Conservation (phyloP, 202 grass and related monocot genomes). For the Saccharum hybrid region DNA sequence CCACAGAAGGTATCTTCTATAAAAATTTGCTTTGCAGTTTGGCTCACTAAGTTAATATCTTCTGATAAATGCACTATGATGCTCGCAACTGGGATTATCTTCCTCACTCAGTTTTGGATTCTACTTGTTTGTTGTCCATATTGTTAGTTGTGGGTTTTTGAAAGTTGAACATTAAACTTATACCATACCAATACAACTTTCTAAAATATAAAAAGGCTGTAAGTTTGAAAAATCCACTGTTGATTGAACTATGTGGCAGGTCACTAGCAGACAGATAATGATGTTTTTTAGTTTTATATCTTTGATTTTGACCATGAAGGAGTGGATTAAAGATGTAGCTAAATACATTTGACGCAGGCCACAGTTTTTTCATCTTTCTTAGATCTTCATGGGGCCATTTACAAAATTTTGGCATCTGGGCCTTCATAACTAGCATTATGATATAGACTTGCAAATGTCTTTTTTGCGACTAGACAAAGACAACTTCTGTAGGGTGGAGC, state of each 20-base stretch:
- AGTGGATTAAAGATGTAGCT: slow-evolving; percentile 12
- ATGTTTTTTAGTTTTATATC: not conserved
- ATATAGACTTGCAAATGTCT: not conserved
- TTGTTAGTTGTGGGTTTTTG: slow-evolving; percentile 1
- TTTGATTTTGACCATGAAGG: not conserved
- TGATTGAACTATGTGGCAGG: not conserved
- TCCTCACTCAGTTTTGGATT: slow-evolving; percentile 3
- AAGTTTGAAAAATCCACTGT: slow-evolving; percentile 29
- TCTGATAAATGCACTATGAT: not conserved
- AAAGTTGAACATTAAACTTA: slow-evolving; percentile 10
- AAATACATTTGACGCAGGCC: not conserved
- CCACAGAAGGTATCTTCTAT: slow-evolving; percentile 58
- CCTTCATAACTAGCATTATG: not conserved
- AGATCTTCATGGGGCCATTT: not conserved
- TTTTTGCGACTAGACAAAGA: not conserved
- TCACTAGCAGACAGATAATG: not conserved
- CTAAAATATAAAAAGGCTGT: not conserved
- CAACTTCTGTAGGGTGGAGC: not conserved
- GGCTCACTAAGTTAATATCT: not conserved
- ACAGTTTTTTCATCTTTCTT: not conserved
- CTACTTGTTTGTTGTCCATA: slow-evolving; percentile 18
- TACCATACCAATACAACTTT: slow-evolving; percentile 16
- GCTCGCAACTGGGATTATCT: slow-evolving; percentile 2
- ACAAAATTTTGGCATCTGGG: not conserved
- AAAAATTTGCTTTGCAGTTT: slow-evolving; percentile 33